phyloP scores from a whole-genome alignment of 2,329 filamentous ascomycete species.

The Tympanopsis confertula region DNA sequence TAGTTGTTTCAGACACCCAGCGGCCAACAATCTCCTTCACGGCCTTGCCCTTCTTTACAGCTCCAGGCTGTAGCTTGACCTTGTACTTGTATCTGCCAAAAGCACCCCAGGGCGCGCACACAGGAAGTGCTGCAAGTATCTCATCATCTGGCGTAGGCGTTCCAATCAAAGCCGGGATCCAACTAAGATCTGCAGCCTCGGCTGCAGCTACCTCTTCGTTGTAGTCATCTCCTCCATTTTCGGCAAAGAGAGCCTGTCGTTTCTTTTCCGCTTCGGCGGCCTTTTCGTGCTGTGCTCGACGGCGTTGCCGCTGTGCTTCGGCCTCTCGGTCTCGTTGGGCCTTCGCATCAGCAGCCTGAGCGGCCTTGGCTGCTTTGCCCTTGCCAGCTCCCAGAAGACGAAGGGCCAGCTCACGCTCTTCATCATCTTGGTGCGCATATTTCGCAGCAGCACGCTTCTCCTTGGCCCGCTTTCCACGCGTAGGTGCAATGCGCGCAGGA shows the following conservation, averaged over 20 bases:
- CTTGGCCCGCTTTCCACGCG: slow-evolving; percentile 63
- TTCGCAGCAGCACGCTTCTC: slow-evolving; percentile 86
- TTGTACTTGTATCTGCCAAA: slow-evolving; percentile 76
- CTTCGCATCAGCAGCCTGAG: slow-evolving; percentile 58
- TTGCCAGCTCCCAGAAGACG: slow-evolving; percentile 76
- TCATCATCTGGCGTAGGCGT: slow-evolving; percentile 73
- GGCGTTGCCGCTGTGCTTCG: slow-evolving; percentile 61
- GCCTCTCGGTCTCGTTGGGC: slow-evolving; percentile 60
- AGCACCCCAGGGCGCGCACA: slow-evolving; percentile 55
- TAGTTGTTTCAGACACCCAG: slow-evolving; percentile 58
- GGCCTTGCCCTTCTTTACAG: slow-evolving; percentile 86
- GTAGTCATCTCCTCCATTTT: slow-evolving; percentile 45
- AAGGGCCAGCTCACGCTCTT: slow-evolving; percentile 67
- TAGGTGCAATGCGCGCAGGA: slow-evolving; percentile 30
- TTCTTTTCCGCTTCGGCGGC: slow-evolving; percentile 60
- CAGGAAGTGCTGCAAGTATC: slow-evolving; percentile 53
- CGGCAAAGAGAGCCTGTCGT: slow-evolving; percentile 62
- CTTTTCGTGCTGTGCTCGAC: slow-evolving; percentile 68
- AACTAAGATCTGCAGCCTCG: slow-evolving; percentile 38
- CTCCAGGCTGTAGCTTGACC: slow-evolving; percentile 82
- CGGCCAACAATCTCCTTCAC: slow-evolving; percentile 77
- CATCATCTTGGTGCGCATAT: slow-evolving; percentile 89
- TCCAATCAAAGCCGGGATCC: slow-evolving; percentile 64
- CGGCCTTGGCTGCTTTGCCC: slow-evolving; percentile 53
- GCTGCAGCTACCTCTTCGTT: slow-evolving; percentile 48